phyloP scores from a whole-genome alignment of 345 rosid genomes.

The Bruguiera parviflora region DNA sequence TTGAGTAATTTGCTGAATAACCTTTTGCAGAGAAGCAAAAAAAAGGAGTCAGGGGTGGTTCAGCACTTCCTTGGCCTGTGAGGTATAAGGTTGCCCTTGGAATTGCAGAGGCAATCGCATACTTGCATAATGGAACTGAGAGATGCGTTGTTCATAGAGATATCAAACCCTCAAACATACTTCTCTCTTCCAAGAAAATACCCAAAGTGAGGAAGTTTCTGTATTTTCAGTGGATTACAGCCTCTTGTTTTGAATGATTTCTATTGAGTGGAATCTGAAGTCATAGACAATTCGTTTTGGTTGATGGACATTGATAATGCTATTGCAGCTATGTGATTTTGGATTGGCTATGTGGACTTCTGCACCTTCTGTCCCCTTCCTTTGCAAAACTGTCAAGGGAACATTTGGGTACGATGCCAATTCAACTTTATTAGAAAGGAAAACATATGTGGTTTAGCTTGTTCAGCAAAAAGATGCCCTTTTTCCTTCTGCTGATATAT shows the following conservation, averaged over 20 bases:
- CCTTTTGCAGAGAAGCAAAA: constrained; percentile 56
- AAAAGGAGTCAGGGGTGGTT: constrained; percentile 33
- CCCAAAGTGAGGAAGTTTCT: constrained; percentile 49
- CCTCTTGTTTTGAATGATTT: background rate
- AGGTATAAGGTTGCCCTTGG: constrained; percentile 83
- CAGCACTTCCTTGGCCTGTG: constrained; percentile 60
- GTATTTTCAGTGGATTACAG: background rate
- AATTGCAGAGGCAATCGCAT: constrained; percentile 70
- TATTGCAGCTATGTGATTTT: constrained; percentile 80
- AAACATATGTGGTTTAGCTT: background rate
- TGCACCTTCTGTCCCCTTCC: constrained; percentile 82
- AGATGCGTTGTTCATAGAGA: constrained; percentile 94
- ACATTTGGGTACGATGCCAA: constrained; percentile 73
- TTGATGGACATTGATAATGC: background rate
- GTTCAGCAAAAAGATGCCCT: background rate
- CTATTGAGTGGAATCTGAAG: background rate
- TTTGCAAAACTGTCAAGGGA: constrained; percentile 90
- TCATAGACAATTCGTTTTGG: background rate
- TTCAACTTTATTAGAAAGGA: background rate
- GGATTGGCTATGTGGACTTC: constrained; percentile 95
- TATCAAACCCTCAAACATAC: constrained; percentile 88
- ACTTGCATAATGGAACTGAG: constrained; percentile 76
- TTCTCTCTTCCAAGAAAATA: constrained; percentile 73
- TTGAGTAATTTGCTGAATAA: constrained; percentile 17
- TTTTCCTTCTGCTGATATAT: constrained; percentile 5